phyloP scores from a whole-genome alignment of 768 basidiomycete species.

The Pleurotus tuoliensis region DNA sequence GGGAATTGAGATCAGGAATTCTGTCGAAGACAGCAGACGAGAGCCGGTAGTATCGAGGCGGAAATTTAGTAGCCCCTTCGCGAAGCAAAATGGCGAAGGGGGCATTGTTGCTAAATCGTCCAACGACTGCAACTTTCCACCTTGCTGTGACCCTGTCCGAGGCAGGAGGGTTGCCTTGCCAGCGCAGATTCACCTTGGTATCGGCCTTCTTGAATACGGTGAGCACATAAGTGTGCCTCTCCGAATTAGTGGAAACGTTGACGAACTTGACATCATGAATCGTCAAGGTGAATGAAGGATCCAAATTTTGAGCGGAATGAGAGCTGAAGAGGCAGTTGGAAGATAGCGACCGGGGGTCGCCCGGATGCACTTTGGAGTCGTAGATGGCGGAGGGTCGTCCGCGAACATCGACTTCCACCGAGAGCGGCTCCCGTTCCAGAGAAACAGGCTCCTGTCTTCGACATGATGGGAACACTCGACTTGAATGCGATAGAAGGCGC shows the following conservation, averaged over 20 bases:
- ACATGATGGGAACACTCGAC: background rate
- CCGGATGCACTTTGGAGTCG: no score
- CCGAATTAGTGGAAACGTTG: background rate
- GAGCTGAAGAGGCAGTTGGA: no score
- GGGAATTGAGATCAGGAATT: background rate
- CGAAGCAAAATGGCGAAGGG: background rate
- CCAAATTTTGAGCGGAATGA: background rate
- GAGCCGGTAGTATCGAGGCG: background rate
- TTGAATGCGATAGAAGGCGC: background rate
- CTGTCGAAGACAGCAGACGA: background rate
- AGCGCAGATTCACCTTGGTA: background rate
- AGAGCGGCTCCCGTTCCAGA: background rate
- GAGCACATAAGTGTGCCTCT: background rate
- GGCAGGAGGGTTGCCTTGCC: background rate
- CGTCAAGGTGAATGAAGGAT: background rate
- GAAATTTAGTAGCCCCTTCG: background rate
- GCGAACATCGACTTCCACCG: background rate
- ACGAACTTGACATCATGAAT: background rate
- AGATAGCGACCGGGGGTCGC: no score
- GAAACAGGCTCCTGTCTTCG: background rate
- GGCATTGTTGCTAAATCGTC: background rate
- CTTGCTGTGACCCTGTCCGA: background rate
- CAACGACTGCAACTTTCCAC: background rate
- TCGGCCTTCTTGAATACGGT: background rate
- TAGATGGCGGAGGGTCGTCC: conserved; percentile 15